A percentile compares a stretch with the other conserved stretches of the same genome.
These are phyloP conservation scores for Cryoendolithus antarcticus DNA, from an alignment of 2,329 filamentous ascomycete genomes.

Conservation along the genomic window DNA sequence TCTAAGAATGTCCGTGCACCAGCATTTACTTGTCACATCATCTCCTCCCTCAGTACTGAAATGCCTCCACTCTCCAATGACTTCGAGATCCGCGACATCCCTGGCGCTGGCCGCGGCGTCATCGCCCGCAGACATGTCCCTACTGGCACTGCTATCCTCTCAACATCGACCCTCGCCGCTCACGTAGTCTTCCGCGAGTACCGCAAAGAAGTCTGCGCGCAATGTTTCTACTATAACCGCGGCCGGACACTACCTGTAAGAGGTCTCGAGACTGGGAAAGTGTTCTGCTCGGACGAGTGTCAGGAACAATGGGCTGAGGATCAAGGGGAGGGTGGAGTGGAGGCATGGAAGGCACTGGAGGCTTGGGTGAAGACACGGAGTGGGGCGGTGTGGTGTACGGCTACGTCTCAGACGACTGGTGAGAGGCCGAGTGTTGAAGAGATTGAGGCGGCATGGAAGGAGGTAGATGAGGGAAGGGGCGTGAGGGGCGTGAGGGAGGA, in stretches of 20 bases:
- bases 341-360: slow-evolving; percentile 18
- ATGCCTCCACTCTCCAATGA: slow-evolving; percentile 10
- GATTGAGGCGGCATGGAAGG: slow-evolving; percentile 12
- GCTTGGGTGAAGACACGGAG: slow-evolving; percentile 12
- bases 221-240: slow-evolving; percentile 34
- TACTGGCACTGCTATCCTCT: slow-evolving; percentile 24
- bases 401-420: slow-evolving; percentile 6
- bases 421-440: slow-evolving; percentile 9
- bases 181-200: slow-evolving; percentile 34
- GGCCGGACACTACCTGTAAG: slow-evolving; percentile 30
- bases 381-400: slow-evolving; percentile 6
- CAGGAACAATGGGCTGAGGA: slow-evolving; percentile 22
- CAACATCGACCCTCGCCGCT: slow-evolving; percentile 25
- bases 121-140: slow-evolving; percentile 27
- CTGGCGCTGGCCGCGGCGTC: slow-evolving; percentile 32
- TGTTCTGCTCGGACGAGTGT: slow-evolving; percentile 30
- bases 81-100: slow-evolving; percentile 30
- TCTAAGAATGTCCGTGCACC: too few relatives aligned
- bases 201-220: slow-evolving; percentile 36
- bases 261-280: slow-evolving; percentile 27
- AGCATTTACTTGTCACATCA: neutral
- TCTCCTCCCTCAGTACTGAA: neutral
- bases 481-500: neutral
- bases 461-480: slow-evolving; percentile 7
- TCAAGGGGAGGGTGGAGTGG: slow-evolving; percentile 16